These are phyloP conservation scores for Aspergillus chevalieri DNA, from an alignment of 2,329 filamentous ascomycete genomes.

Conservation along the genomic window DNA sequence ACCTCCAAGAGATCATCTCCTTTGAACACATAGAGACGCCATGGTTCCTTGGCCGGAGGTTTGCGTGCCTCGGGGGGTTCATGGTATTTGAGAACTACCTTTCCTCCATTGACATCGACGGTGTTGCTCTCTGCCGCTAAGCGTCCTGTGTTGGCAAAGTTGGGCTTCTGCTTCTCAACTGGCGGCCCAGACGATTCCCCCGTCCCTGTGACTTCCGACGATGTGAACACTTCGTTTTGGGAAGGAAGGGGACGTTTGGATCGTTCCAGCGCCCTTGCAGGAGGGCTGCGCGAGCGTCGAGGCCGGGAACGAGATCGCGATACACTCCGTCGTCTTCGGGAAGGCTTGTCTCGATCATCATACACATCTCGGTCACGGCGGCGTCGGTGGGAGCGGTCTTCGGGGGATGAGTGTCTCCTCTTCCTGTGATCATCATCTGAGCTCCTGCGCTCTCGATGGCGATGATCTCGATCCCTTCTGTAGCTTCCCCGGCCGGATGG, in stretches of 20 bases:
- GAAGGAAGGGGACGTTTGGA: constrained; percentile 39
- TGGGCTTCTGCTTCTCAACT: constrained; percentile 67
- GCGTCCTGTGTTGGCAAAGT: constrained; percentile 72
- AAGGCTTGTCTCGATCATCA: constrained; percentile 14
- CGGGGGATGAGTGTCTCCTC: constrained; percentile 22
- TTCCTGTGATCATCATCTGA: constrained; percentile 20
- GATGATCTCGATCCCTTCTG: constrained; percentile 16
- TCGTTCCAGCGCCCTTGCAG: constrained; percentile 24
- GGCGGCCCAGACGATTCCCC: constrained; percentile 20
- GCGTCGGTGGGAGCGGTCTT: constrained; percentile 21
- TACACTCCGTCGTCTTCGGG: constrained; percentile 17
- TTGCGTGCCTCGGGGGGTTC: constrained; percentile 91
- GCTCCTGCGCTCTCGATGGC: constrained; percentile 19
- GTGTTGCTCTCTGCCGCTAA: constrained; percentile 85
- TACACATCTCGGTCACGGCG: constrained; percentile 16
- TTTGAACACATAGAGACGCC: constrained; percentile 93
- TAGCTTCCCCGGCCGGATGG: constrained; percentile 16
- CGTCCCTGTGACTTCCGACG: constrained; percentile 19
- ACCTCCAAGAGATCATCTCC: constrained; percentile 73
- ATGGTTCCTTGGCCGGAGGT: constrained; percentile 67
- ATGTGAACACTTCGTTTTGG: constrained; percentile 41
- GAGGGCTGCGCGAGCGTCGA: constrained; percentile 20
- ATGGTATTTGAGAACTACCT: constrained; percentile 86
- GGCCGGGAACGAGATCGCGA: constrained; percentile 24
- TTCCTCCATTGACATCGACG: constrained; percentile 55